Evolutionary conservation across 106 monocot species (phyloP).

Genomic region (Allium fistulosum): DNA sequence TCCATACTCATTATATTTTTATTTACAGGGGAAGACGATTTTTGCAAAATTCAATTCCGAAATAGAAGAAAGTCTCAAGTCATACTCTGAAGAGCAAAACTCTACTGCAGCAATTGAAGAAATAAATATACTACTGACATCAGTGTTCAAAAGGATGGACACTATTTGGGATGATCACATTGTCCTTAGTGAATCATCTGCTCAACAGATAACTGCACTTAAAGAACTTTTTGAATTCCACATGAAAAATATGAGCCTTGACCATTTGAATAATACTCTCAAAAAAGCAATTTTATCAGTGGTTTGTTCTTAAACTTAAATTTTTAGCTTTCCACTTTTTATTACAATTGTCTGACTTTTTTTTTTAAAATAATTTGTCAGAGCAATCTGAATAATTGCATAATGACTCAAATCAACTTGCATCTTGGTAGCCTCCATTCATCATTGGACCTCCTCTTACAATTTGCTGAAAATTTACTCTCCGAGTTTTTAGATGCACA

Average conservation of each 20-base stretch:
- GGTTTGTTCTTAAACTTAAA: slow-evolving; percentile 19
- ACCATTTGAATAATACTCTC: slow-evolving; percentile 30
- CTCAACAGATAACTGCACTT: slow-evolving; percentile 47
- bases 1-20: background rate
- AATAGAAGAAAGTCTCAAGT: slow-evolving; percentile 6
- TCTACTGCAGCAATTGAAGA: slow-evolving; percentile 19
- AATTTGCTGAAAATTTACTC: slow-evolving; percentile 38
- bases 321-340: background rate
- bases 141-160: slow-evolving; percentile 18
- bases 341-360: background rate
- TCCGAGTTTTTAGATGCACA: slow-evolving; percentile 70
- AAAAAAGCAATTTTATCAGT: slow-evolving; percentile 23
- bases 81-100: slow-evolving; percentile 7
- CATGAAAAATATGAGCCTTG: slow-evolving; percentile 33
- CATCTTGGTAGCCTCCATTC: slow-evolving; percentile 26
- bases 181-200: slow-evolving; percentile 10
- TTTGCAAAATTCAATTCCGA: slow-evolving; percentile 17
- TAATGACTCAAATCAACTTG: slow-evolving; percentile 16
- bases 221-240: slow-evolving; percentile 40
- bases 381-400: slow-evolving; percentile 30
- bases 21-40: slow-evolving; percentile 34
- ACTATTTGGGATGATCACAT: background rate
- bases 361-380: slow-evolving; percentile 16
- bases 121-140: slow-evolving; percentile 13
- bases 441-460: slow-evolving; percentile 34